phyloP scores from a whole-genome alignment of 805 yeast genomes.

The Nakazawaea populi region DNA sequence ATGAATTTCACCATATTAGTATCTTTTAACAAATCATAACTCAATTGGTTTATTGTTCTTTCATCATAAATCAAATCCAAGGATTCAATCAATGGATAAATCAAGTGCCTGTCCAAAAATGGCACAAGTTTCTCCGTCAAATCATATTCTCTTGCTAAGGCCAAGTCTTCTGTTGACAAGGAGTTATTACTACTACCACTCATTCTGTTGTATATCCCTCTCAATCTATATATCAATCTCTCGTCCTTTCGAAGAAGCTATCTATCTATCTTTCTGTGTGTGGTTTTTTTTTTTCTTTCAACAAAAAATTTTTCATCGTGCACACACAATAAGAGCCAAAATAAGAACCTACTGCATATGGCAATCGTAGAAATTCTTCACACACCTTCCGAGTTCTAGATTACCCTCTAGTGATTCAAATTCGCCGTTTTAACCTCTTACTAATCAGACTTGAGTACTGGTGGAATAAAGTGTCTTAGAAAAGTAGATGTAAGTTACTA shows the following conservation, averaged over 20 bases:
- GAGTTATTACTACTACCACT: slow-evolving; percentile 6
- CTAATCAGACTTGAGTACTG: no score
- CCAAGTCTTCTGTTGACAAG: slow-evolving; percentile 28
- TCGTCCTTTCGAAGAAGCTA: no score
- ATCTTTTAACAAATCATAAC: slow-evolving; percentile 49
- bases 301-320: neutral
- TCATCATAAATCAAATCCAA: slow-evolving; percentile 39
- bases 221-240: no score
- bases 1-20: slow-evolving; percentile 50
- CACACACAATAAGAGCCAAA: neutral
- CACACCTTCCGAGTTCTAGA: no score
- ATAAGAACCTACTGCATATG: neutral
- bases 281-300: neutral
- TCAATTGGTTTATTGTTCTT: slow-evolving; percentile 37
- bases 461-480: no score
- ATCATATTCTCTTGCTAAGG: slow-evolving; percentile 43
- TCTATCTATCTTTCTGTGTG: neutral
- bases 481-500: neutral
- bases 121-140: slow-evolving; percentile 48
- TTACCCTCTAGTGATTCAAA: no score
- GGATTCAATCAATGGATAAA: slow-evolving; percentile 46
- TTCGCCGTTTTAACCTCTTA: no score
- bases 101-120: slow-evolving; percentile 57
- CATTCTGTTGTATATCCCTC: neutral
- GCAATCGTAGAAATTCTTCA: neutral